Conservation (phyloP, 73 alveolate genomes). For the Durusdinium trenchii region DNA sequence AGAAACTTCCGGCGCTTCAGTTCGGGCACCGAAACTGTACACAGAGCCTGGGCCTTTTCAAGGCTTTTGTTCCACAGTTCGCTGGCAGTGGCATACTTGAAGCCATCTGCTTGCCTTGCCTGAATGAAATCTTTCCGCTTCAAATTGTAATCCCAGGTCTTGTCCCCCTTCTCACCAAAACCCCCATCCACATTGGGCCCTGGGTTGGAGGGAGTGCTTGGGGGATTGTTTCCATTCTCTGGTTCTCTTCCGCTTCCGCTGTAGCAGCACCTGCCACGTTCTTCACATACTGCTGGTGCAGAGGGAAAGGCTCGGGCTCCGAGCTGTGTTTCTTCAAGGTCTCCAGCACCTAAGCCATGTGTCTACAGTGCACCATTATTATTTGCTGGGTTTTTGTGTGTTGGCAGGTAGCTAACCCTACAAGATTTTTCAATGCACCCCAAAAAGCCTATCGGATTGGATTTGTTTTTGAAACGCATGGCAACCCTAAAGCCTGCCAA, state of each 20-base stretch:
- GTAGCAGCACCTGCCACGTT: neutral
- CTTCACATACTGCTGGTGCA: neutral
- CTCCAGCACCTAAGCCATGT: neutral
- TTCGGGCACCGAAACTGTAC: neutral
- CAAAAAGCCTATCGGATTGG: neutral
- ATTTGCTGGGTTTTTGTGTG: neutral
- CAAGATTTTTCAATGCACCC: neutral
- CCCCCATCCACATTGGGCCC: neutral
- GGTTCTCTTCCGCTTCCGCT: neutral
- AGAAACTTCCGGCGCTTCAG: neutral
- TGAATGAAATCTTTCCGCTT: neutral
- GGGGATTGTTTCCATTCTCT: no score
- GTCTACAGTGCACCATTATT: no score
- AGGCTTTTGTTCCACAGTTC: neutral
- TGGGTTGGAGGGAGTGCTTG: neutral
- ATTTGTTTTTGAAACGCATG: neutral
- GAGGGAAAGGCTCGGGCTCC: neutral
- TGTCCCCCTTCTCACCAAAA: neutral
- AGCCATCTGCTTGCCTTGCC: neutral
- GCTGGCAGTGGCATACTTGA: neutral
- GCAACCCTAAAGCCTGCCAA: neutral
- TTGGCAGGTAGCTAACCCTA: neutral
- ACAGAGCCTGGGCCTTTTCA: neutral
- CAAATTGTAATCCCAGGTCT: neutral
- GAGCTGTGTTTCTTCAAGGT: neutral